These are phyloP conservation scores for Rusavskia elegans DNA, from an alignment of 495 filamentous ascomycete species.

Conservation along the genomic window DNA sequence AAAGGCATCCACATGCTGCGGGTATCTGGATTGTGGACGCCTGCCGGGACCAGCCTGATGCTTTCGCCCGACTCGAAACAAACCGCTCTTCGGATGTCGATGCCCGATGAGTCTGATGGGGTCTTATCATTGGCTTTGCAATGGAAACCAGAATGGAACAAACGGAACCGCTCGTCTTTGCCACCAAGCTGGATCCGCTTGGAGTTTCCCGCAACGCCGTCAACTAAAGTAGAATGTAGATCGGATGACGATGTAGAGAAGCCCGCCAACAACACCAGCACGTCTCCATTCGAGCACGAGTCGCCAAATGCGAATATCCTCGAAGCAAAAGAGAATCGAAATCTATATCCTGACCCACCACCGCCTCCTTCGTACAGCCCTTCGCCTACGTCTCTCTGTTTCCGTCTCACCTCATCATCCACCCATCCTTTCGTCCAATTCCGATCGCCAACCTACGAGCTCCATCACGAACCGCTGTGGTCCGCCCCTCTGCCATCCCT, in stretches of 20 bases:
- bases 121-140: conserved; percentile 37
- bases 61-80: conserved; percentile 33
- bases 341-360: neutral
- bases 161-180: conserved; percentile 31
- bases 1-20: conserved; percentile 42
- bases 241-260: too few relatives aligned
- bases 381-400: neutral
- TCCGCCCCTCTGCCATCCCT: too few relatives aligned
- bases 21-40: conserved; percentile 46
- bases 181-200: conserved; percentile 49
- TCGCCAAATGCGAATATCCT: too few relatives aligned
- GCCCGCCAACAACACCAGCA: too few relatives aligned
- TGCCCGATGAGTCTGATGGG: conserved; percentile 46
- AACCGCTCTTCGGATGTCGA: conserved; percentile 36
- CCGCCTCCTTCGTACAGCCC: neutral
- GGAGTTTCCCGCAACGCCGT: conserved; percentile 14
- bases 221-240: neutral
- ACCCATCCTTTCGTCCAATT: too few relatives aligned
- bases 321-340: neutral
- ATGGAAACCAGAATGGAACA: conserved; percentile 44
- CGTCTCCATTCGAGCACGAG: too few relatives aligned
- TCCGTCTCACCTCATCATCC: too few relatives aligned
- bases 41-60: conserved; percentile 41
- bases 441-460: too few relatives aligned
- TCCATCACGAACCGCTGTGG: too few relatives aligned